Percentiles rank a stretch among this genome's conserved stretches.
These are phyloP conservation scores for Mycosarcoma maydis DNA, from an alignment of 1,284 basidiomycete species.

Conservation along the genomic window DNA sequence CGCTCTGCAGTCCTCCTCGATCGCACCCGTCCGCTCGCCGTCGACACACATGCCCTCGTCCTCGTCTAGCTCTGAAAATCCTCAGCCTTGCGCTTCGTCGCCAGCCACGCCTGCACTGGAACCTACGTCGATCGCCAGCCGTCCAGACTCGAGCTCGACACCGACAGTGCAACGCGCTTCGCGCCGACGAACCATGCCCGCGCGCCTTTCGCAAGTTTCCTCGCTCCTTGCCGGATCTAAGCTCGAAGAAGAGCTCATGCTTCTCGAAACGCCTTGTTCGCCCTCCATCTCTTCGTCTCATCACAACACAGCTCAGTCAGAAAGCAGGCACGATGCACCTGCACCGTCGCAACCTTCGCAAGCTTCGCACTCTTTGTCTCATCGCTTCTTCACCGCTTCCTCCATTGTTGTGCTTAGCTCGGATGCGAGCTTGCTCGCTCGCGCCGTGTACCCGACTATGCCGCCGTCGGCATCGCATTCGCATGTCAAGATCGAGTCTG, in stretches of 20 bases:
- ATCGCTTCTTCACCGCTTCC: slow-evolving; percentile 9
- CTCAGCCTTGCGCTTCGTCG: no score
- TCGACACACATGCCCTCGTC: slow-evolving; percentile 9
- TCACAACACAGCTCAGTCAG: no score
- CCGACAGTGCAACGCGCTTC: slow-evolving; percentile 20
- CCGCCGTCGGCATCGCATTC: neutral
- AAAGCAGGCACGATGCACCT: no score
- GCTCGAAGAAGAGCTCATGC: slow-evolving; percentile 51
- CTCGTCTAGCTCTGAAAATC: slow-evolving; percentile 5
- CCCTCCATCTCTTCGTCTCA: slow-evolving; percentile 14
- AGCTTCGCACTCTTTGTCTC: no score
- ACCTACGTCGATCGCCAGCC: neutral
- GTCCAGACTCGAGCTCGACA: slow-evolving; percentile 7
- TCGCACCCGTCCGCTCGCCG: neutral
- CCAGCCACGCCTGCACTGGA: slow-evolving; percentile 3
- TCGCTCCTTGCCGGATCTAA: slow-evolving; percentile 48
- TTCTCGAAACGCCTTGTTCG: slow-evolving; percentile 24
- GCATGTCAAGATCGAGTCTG: slow-evolving; percentile 9
- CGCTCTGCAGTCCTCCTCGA: slow-evolving; percentile 3
- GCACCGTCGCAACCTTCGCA: no score
- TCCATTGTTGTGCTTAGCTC: slow-evolving; percentile 34
- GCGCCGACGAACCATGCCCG: slow-evolving; percentile 45
- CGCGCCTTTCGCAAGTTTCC: slow-evolving; percentile 46
- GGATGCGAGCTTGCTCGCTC: slow-evolving; percentile 3
- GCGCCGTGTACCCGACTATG: slow-evolving; percentile 16